Base-by-base conservation (phyloP, 305 asterid species). In the Solanum hybrid region DNA sequence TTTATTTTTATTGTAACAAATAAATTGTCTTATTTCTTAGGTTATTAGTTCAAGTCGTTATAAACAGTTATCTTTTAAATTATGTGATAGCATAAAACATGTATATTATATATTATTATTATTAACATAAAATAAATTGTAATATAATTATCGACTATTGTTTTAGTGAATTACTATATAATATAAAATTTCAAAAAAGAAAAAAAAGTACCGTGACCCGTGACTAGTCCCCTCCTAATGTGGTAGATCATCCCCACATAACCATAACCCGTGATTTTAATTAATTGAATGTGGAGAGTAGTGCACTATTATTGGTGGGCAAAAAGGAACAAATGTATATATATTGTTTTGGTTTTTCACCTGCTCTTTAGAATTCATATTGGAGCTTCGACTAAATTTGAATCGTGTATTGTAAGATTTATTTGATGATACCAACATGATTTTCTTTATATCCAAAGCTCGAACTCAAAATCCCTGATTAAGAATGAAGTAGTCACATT, bases 331-430 rank as follows among this genome's bases (percentile, higher is more conserved):
- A 27, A 29, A 83, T 45, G 27, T 10, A 83, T 5, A 2, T 57
- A 57, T 57, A 6, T 57, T 15, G 2, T 15, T 15, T 57, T 0
- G 1, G 0, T 15, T 51, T 51, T 51, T 15, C 6, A 12, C 61
- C 14, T 38, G 45, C 0, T 10, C 0, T 38, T 38, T 0, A 57
- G 2, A 57, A 3, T 57, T 17, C 4, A 2, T 57, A 57, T 2
- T 17, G 0, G 4, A 57, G 24, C 0, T 51, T 57, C 0, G 5
- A 20, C 4, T 61, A 61, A 61, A 61, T 20, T 61, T 0, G 0
- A 20, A 20, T 61, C 0, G 2, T 0, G 0, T 7, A 61, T 0
- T 0, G 0, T 0, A 61, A 3, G 2, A 7, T 20, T 0, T 0
- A 51, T 51, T 51, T 51, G 65, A 5, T 6, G 3, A 14, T 51